These are phyloP conservation scores for Colletotrichum godetiae DNA, from an alignment of 2,329 filamentous ascomycete genomes.

Conservation along the genomic window DNA sequence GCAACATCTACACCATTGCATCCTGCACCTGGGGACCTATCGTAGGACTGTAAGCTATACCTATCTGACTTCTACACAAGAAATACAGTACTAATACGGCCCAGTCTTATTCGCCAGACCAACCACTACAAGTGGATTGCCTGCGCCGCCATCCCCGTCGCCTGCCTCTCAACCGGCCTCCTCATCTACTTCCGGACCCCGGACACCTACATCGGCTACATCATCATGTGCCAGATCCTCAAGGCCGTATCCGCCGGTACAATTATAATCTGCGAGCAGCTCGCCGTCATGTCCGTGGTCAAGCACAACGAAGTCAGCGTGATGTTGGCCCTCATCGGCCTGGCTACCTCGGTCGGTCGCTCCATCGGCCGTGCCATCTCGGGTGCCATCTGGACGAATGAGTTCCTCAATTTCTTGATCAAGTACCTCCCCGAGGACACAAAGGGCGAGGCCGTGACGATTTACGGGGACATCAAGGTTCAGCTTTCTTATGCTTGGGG, in stretches of 20 bases:
- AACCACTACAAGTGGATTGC: conserved; percentile 46
- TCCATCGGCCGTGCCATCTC: conserved; percentile 45
- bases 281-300: conserved; percentile 47
- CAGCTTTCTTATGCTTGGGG: conserved; percentile 54
- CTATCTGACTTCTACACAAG: too few relatives aligned
- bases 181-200: conserved; percentile 52
- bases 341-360: conserved; percentile 46
- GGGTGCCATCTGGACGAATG: conserved; percentile 48
- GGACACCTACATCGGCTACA: conserved; percentile 44
- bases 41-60: conserved; percentile 46
- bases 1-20: conserved; percentile 50
- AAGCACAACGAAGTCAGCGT: conserved; percentile 46
- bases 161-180: conserved; percentile 41
- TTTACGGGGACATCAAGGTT: conserved; percentile 47
- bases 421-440: conserved; percentile 49
- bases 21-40: conserved; percentile 50
- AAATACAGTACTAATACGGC: conserved; percentile 58
- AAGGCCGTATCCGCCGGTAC: conserved; percentile 51
- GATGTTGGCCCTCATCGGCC: conserved; percentile 45
- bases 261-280: conserved; percentile 57
- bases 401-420: conserved; percentile 51
- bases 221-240: conserved; percentile 52
- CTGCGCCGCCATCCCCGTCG: conserved; percentile 45
- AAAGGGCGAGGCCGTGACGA: conserved; percentile 56
- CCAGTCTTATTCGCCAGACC: conserved; percentile 48